Percentiles rank a stretch among this genome's conserved stretches.
Evolutionary conservation across 345 rosid genomes (phyloP).

Genomic region (Ricinus communis): DNA sequence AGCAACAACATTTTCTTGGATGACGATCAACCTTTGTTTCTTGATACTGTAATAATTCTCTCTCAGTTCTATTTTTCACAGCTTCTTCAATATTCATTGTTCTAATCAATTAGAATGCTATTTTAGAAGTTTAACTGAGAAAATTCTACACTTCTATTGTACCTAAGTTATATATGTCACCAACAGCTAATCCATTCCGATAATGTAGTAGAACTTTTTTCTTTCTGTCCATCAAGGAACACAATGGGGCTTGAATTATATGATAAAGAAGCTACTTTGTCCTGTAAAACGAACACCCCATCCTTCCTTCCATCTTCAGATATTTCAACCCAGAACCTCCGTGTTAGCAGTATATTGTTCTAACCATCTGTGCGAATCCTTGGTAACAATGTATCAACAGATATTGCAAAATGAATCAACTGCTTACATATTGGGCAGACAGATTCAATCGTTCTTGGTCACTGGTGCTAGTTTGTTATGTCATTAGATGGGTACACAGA

Average conservation of each 20-base stretch:
- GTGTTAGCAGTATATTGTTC: background rate
- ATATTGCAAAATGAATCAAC: background rate
- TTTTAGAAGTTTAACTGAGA: background rate
- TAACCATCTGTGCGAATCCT: background rate
- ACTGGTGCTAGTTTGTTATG: background rate
- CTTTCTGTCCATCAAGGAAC: background rate
- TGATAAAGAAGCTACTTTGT: background rate
- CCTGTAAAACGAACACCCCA: background rate
- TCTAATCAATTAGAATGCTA: background rate
- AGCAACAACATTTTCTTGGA: slow-evolving; percentile 63
- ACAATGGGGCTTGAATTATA: background rate
- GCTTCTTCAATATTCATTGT: background rate
- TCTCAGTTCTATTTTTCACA: background rate
- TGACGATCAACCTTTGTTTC: slow-evolving; percentile 62
- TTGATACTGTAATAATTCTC: slow-evolving; percentile 60
- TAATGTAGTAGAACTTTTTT: background rate
- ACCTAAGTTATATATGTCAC: too few species aligned
- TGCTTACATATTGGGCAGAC: background rate
- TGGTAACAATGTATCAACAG: background rate
- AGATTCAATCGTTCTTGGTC: background rate
- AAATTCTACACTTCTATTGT: too few species aligned
- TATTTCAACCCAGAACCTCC: background rate
- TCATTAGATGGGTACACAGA: background rate
- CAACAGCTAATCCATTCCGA: background rate
- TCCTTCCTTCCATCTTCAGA: too few species aligned